These are phyloP conservation scores for Meyerozyma smithsonii DNA, from an alignment of 1,139 yeast species.

Conservation along the genomic window DNA sequence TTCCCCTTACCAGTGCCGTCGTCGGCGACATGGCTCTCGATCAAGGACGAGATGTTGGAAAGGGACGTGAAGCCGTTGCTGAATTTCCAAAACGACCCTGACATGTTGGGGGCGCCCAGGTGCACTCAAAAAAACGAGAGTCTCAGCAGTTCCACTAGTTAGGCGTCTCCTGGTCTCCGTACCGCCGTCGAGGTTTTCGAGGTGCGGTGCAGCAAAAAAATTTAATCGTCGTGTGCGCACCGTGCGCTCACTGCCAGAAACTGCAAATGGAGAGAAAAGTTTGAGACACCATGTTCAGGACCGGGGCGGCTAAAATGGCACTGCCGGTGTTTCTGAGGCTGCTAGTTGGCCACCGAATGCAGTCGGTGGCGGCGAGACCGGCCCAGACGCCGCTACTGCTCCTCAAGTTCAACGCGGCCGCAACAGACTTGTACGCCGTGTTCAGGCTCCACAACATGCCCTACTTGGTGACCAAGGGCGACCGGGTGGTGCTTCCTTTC, in stretches of 20 bases:
- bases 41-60: constrained; percentile 67
- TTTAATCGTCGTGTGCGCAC: not conserved
- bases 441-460: constrained; percentile 80
- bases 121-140: not conserved
- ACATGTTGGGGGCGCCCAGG: constrained; percentile 36
- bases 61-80: constrained; percentile 78
- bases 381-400: constrained; percentile 27
- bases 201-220: constrained; percentile 1
- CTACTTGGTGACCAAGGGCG: constrained; percentile 89
- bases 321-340: not conserved
- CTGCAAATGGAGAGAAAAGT: not conserved
- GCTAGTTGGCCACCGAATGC: not conserved
- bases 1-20: constrained; percentile 16
- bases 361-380: not conserved
- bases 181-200: constrained; percentile 2
- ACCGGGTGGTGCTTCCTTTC: constrained; percentile 72
- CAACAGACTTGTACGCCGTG: constrained; percentile 62
- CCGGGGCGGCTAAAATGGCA: not conserved
- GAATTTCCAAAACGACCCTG: constrained; percentile 88
- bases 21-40: constrained; percentile 47
- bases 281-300: not conserved
- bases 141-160: constrained; percentile 1
- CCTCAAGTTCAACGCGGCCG: constrained; percentile 50
- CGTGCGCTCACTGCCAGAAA: not conserved
- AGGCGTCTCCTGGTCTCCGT: not conserved